phyloP scores from a whole-genome alignment of 352 stramenopile species.

The Phytopythium cucurbitacearum region DNA sequence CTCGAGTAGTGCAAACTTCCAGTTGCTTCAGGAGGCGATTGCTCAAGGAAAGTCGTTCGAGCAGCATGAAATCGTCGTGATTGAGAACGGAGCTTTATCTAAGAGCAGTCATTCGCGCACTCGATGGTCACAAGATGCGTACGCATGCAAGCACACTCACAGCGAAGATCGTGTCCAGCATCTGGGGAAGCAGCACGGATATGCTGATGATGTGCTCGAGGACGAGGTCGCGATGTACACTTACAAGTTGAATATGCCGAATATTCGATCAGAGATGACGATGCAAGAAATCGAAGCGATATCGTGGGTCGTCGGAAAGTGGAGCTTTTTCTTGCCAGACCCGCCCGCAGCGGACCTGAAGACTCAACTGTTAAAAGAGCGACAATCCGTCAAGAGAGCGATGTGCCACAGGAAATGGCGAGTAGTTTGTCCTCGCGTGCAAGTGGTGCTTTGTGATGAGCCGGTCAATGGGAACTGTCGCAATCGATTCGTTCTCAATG shows the following conservation, averaged over 20 bases:
- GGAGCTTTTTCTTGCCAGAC: constrained; percentile 69
- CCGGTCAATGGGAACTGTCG: neutral
- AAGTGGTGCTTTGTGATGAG: neutral
- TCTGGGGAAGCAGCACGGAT: constrained; percentile 15
- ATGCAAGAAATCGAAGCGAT: constrained; percentile 60
- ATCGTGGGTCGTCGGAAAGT: constrained; percentile 69
- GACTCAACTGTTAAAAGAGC: no score
- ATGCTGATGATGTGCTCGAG: constrained; percentile 9
- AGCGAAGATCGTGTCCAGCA: constrained; percentile 10
- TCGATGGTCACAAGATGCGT: constrained; percentile 37
- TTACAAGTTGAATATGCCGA: constrained; percentile 46
- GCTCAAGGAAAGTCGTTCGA: constrained; percentile 11
- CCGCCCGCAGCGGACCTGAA: neutral
- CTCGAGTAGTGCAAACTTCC: constrained; percentile 23
- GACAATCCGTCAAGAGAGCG: neutral
- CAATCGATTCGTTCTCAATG: neutral
- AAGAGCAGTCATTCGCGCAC: constrained; percentile 51
- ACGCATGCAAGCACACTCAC: constrained; percentile 39
- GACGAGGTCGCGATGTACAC: constrained; percentile 66
- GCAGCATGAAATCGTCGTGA: constrained; percentile 39
- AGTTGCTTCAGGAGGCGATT: constrained; percentile 24
- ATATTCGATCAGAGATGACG: constrained; percentile 42
- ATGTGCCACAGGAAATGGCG: constrained; percentile 6
- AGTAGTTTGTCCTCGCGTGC: constrained; percentile 1
- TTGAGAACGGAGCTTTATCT: constrained; percentile 24